Percentiles rank a stretch among this genome's conserved stretches.
phyloP scores from a whole-genome alignment of 1,284 basidiomycete species.

The Binderoboletus segoi region DNA sequence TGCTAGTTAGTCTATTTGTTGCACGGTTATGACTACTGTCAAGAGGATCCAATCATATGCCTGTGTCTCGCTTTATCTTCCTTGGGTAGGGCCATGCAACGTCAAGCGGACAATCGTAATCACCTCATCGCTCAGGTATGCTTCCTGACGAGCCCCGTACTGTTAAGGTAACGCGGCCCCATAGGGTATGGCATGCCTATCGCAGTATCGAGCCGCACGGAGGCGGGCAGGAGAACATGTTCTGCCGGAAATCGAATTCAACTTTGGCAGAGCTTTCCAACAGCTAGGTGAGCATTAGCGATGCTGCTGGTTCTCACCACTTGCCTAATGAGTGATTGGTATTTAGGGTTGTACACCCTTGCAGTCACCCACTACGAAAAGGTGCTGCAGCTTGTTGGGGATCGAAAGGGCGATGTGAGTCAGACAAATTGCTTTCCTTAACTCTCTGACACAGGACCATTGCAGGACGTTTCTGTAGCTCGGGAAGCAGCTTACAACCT shows the following conservation, averaged over 20 bases:
- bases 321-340: not conserved
- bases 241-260: conserved; percentile 79
- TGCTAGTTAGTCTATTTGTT: conserved; percentile 77
- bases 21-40: conserved; percentile 84
- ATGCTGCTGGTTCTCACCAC: not conserved
- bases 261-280: conserved; percentile 90
- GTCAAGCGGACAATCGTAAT: conserved; percentile 93
- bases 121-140: conserved; percentile 78
- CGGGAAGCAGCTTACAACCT: conserved; percentile 89
- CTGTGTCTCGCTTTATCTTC: conserved; percentile 83
- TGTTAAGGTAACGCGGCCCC: not conserved
- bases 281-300: conserved; percentile 66
- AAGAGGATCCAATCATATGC: conserved; percentile 84
- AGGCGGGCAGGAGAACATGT: conserved; percentile 46
- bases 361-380: conserved; percentile 84
- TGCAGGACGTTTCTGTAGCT: conserved; percentile 33
- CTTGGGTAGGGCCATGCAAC: conserved; percentile 86
- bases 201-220: conserved; percentile 69
- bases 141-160: not conserved
- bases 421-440: not conserved
- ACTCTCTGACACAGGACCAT: not conserved
- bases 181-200: conserved; percentile 82
- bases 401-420: conserved; percentile 22
- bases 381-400: conserved; percentile 65
- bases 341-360: conserved; percentile 73